Conservation (phyloP, 116 monocot genomes). For the Posidonia oceanica region DNA sequence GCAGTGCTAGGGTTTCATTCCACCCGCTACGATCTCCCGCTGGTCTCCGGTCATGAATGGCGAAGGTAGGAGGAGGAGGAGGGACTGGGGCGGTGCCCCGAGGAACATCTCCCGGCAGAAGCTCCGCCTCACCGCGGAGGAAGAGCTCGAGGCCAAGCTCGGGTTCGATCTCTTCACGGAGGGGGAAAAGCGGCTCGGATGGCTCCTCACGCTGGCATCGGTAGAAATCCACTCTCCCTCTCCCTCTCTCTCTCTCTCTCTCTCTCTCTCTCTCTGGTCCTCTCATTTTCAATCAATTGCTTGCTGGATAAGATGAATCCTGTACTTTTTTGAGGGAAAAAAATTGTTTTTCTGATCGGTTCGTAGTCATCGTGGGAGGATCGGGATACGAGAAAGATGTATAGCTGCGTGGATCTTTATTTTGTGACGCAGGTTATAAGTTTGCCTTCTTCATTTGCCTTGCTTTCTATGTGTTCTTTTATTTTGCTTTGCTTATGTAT, state of each 20-base stretch:
- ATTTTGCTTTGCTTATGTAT: background rate
- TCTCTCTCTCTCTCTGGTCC: background rate
- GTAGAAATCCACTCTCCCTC: conserved; percentile 17
- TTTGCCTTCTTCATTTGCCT: background rate
- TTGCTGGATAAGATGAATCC: background rate
- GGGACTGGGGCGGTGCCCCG: conserved; percentile 1
- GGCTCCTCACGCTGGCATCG: conserved; percentile 83
- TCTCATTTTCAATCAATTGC: background rate
- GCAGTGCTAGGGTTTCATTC: conserved; percentile 1
- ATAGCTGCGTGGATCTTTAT: conserved; percentile 87
- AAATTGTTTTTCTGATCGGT: background rate
- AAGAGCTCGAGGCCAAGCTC: conserved; percentile 66
- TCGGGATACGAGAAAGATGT: conserved; percentile 49
- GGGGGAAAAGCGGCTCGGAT: conserved; percentile 86
- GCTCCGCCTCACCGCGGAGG: conserved; percentile 63
- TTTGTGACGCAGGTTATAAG: conserved; percentile 70
- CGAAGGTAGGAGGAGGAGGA: conserved; percentile 30
- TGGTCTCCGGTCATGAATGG: conserved; percentile 3
- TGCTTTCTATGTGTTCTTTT: background rate
- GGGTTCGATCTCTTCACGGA: conserved; percentile 79
- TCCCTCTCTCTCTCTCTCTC: background rate
- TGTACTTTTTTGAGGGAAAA: background rate
- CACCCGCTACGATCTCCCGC: background rate
- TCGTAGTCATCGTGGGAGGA: conserved; percentile 86
- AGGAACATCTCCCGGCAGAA: conserved; percentile 48